Base-by-base conservation (phyloP, 371 early-diverging fungal genomes). In the Mucor sp. region DNA sequence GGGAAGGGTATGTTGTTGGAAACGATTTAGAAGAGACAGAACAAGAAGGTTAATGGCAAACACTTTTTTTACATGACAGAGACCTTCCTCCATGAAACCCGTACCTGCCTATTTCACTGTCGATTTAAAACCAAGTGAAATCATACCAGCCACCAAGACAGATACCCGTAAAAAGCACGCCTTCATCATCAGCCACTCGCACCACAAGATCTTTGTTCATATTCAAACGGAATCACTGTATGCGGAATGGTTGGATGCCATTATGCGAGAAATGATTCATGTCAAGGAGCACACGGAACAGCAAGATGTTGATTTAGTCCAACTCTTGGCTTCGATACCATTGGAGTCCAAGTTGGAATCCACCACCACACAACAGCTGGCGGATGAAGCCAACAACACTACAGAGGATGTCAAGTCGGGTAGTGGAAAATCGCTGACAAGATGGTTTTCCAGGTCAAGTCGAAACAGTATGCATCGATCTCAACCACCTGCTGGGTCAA, bases 251-350 rank as follows among this genome's bases (percentile, higher is more conserved):
- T 53, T 78, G 15, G 82, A 80, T 67, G 74, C 80, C 19, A 76
- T 82, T 17, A 82, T 82, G 82, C 71, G 82, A 3, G 82, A 82
- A 23, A 41, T 78, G 19, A 70, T 82, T 43, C 68, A 72, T 0
- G 58, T 78, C 3, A 79, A 76, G 62, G 69, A 65, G 28, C 5
- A 65, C 27, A 30, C 6, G 4, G 43, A 65, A 11, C n/a, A 33
- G 5, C 39, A 55, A 19, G 61, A 69, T 25, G n/a, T 30, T 17
- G 61, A 57, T 19, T 14, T 55, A 37, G 15, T 57, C 11, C 55
- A 67, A 32, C 15, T 58, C 8, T 30, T 58, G 19, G 65, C 30
- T 1, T 65, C 65, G 21, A 58, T 65, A 19, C 65, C 65, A 1
- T 11, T 65, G 11, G 3, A 55, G 15, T 4, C 9, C 3, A 62